phyloP scores from a whole-genome alignment of 2,329 filamentous ascomycete genomes.

The Penicillium glabrum region DNA sequence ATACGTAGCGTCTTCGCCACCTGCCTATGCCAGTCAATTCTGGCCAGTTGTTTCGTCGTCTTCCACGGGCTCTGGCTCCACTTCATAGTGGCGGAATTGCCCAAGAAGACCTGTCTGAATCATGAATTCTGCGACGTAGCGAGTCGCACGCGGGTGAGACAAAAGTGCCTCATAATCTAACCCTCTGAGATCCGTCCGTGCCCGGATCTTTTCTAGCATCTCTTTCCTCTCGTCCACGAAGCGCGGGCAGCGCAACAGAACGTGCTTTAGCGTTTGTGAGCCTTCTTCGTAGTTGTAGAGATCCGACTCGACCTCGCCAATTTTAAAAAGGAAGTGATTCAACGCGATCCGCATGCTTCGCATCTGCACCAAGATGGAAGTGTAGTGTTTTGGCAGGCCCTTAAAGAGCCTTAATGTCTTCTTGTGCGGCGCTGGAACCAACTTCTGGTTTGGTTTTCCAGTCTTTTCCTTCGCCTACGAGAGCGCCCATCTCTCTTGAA shows the following conservation, averaged over 20 bases:
- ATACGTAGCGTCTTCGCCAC: no score
- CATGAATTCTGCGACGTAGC: background rate
- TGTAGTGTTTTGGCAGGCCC: no score
- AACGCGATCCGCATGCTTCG: background rate
- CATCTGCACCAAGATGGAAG: no score
- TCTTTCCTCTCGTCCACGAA: background rate
- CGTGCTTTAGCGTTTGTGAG: slow-evolving; percentile 3
- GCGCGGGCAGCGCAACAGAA: background rate
- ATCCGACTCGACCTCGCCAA: slow-evolving; percentile 4
- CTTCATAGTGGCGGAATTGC: background rate
- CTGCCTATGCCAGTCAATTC: no score
- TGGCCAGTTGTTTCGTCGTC: background rate
- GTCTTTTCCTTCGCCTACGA: no score
- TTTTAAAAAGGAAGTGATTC: slow-evolving; percentile 7
- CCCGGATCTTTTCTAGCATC: background rate
- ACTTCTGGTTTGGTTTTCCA: no score
- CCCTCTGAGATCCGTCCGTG: background rate
- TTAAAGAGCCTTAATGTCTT: no score
- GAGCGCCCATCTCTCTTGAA: no score
- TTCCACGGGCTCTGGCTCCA: background rate
- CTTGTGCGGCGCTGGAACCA: no score
- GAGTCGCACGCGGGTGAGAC: background rate
- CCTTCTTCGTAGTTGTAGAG: background rate
- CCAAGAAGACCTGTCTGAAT: background rate
- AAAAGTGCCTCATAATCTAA: background rate